Evolutionary conservation across 768 basidiomycete species (phyloP), one percentile per base, ranked within the genome.

Genomic region (Mycena albidolilacea): DNA sequence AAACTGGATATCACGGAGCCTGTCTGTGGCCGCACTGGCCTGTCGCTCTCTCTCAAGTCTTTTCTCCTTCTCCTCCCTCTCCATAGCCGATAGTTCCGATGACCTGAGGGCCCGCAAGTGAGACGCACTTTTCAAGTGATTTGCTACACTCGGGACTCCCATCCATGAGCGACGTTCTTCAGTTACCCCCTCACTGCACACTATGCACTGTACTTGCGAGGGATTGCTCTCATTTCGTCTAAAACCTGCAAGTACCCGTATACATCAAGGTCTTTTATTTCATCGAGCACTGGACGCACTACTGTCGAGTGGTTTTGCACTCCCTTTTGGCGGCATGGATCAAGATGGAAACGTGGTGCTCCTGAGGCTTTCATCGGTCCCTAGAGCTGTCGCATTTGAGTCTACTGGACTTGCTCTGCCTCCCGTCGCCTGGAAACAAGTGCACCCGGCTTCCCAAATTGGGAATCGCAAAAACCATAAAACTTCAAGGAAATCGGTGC

Each of bases 311-410:
- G 17, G 14, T n/a, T 48, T 48, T 41, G 14, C 15, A 7, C 15
- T 12, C 15, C 46, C 46, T 17, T 54, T 54, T 7, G 64, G 64
- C 11, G 64, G 64, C 64, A 64, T 64, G 37, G 50, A 30, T 54
- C 30, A 64, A 64, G 64, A 54, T 17, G 12, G 39, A 54, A 11
- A 50, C 7, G 23, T 15, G 48, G 21, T n/a, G 46, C 15, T 52
- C 50, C 64, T n/a, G 17, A 19, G 43, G 15, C 7, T 5, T 35
- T 48, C 50, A 52, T 64, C 55, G 55, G 55, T 58, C n/a, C 35
- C 55, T 9, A 58, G 12, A 48, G 23, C 55, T 43, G 43, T 30
- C 46, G 12, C 46, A 48, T 48, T 48, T 48, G 46, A 48, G 46
- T 48, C 17, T 62, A 62, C 46, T 62, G 21, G 61, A 62, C 21